A percentile compares a stretch with the other conserved stretches of the same genome.
Evolutionary conservation across 257 asterid species (phyloP).

Genomic region (Eucommia ulmoides): DNA sequence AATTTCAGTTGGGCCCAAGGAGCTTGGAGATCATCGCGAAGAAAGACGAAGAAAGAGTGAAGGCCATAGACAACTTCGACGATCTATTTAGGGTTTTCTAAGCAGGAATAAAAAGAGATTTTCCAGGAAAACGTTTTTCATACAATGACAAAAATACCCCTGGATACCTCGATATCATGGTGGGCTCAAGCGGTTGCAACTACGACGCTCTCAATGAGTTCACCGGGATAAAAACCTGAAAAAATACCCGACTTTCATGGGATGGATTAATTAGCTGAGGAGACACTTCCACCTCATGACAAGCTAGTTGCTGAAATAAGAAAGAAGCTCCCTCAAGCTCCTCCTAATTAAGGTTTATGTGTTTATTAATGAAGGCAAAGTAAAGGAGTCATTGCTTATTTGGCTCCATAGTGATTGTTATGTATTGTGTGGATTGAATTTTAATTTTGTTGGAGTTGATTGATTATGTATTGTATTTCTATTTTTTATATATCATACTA

Average conservation of each 20-base stretch:
- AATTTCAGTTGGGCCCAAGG: background rate
- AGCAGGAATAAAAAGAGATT: background rate
- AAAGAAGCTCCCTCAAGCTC: background rate
- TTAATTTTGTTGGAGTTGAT: too few relatives aligned
- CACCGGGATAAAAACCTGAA: background rate
- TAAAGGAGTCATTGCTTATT: too few relatives aligned
- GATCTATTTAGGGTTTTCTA: background rate
- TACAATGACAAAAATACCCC: background rate
- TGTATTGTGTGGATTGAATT: too few relatives aligned
- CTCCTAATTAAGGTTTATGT: too few relatives aligned
- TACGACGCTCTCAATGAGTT: background rate
- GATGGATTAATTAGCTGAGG: background rate
- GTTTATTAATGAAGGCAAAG: too few relatives aligned
- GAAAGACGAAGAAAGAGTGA: background rate
- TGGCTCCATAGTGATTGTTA: too few relatives aligned
- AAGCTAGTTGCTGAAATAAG: background rate
- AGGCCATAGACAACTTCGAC: background rate
- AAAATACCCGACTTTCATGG: background rate
- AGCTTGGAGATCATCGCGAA: background rate
- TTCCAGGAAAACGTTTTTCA: background rate
- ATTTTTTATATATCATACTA: too few relatives aligned
- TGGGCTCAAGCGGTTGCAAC: background rate
- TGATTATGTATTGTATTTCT: too few relatives aligned
- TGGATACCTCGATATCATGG: background rate
- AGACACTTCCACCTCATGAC: background rate